A percentile compares a stretch with the other conserved stretches of the same genome.
These are phyloP conservation scores for Trifolium dubium DNA, from an alignment of 306 rosid genomes.

Conservation along the genomic window DNA sequence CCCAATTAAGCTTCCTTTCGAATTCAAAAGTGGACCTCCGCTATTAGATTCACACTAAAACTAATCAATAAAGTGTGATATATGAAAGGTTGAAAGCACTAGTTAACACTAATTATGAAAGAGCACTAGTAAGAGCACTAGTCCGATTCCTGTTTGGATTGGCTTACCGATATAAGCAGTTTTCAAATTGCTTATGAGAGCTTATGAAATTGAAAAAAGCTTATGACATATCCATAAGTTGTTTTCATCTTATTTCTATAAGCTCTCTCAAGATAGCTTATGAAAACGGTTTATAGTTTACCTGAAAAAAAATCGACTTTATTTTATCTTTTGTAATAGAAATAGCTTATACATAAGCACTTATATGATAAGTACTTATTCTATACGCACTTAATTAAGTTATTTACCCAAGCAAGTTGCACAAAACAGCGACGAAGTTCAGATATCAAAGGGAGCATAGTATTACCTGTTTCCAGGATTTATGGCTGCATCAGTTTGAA, in stretches of 20 bases:
- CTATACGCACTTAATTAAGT: neutral
- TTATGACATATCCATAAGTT: neutral
- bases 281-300: neutral
- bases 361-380: neutral
- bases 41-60: conserved; percentile 56
- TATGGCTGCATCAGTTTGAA: conserved; percentile 96
- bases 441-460: conserved; percentile 19
- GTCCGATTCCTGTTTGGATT: too few relatives aligned
- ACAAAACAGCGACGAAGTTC: neutral
- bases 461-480: conserved; percentile 95
- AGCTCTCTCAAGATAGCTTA: neutral
- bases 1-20: conserved; percentile 90
- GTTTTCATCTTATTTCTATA: neutral
- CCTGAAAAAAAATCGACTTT: neutral
- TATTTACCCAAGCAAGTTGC: neutral
- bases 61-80: conserved; percentile 31
- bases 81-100: neutral
- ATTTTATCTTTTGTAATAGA: neutral
- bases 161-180: neutral
- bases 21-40: conserved; percentile 93
- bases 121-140: neutral
- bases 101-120: conserved; percentile 11
- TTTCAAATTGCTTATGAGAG: neutral
- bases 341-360: neutral
- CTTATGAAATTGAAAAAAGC: neutral